Percentiles rank a stretch among this genome's conserved stretches.
Conservation (phyloP, 768 basidiomycete species). For the Calvatia gigantea region DNA sequence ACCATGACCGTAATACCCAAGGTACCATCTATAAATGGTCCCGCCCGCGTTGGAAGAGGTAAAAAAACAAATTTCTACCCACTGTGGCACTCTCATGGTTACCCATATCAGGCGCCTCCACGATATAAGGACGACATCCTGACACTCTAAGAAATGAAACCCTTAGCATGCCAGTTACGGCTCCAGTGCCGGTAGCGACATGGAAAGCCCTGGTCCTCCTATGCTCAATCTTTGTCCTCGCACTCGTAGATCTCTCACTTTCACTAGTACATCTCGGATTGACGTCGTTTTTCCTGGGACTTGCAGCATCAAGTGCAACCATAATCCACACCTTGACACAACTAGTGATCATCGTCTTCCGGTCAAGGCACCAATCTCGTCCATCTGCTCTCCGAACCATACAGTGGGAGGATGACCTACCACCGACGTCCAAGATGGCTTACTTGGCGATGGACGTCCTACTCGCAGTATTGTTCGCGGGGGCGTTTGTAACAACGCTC, state of each 20-base stretch:
- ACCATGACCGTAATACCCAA: too few relatives aligned
- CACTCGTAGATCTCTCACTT: neutral
- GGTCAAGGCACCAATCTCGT: neutral
- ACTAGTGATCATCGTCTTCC: neutral
- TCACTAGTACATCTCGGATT: neutral
- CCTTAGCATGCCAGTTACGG: neutral
- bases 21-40: too few relatives aligned
- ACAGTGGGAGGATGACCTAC: neutral
- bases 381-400: neutral
- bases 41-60: too few relatives aligned
- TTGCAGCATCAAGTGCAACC: neutral
- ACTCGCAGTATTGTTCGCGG: neutral
- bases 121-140: too few relatives aligned
- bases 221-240: neutral
- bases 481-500: neutral
- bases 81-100: too few relatives aligned
- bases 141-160: neutral
- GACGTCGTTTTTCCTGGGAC: constrained; percentile 2
- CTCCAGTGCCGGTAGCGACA: neutral
- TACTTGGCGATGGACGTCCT: neutral
- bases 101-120: too few relatives aligned
- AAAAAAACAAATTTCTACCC: too few relatives aligned
- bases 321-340: neutral
- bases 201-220: neutral
- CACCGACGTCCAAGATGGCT: neutral